These are phyloP conservation scores for Alternaria burnsii DNA, from an alignment of 2,329 filamentous ascomycete genomes.

Conservation along the genomic window DNA sequence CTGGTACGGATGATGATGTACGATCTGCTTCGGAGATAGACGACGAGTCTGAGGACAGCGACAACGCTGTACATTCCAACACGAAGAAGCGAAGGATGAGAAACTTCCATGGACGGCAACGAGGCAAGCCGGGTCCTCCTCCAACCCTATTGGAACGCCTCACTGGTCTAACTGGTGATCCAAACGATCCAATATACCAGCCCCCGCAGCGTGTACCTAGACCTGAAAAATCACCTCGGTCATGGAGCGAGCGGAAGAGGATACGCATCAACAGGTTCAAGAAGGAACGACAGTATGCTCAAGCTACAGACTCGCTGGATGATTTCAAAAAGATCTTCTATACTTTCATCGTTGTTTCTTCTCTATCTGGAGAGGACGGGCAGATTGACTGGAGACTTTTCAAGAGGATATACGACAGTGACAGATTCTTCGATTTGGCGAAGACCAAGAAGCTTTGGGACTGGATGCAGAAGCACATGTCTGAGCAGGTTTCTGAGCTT, in stretches of 20 bases:
- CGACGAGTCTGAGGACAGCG: slow-evolving; percentile 7
- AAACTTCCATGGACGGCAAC: slow-evolving; percentile 11
- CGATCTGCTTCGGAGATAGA: slow-evolving; percentile 22
- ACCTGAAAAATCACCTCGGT: neutral
- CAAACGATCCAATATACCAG: slow-evolving; percentile 38
- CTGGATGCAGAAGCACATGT: slow-evolving; percentile 46
- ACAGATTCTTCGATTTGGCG: slow-evolving; percentile 43
- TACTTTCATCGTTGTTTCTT: slow-evolving; percentile 42
- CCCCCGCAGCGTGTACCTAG: slow-evolving; percentile 20
- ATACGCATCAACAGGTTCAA: slow-evolving; percentile 16
- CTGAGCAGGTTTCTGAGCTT: slow-evolving; percentile 62
- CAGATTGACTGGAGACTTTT: slow-evolving; percentile 55
- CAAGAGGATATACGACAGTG: slow-evolving; percentile 48
- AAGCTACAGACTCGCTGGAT: slow-evolving; percentile 30
- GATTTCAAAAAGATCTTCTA: slow-evolving; percentile 44
- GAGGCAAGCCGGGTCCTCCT: slow-evolving; percentile 13
- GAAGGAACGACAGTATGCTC: slow-evolving; percentile 27
- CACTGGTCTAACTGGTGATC: slow-evolving; percentile 46
- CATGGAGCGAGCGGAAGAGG: slow-evolving; percentile 29
- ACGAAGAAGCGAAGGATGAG: slow-evolving; percentile 15
- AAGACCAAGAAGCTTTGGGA: slow-evolving; percentile 51
- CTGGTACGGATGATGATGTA: slow-evolving; percentile 21
- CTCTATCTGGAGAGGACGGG: slow-evolving; percentile 48
- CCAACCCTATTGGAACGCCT: slow-evolving; percentile 47
- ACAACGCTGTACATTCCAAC: slow-evolving; percentile 4